Percentiles rank a stretch among this genome's conserved stretches.
These are phyloP conservation scores for Yamadazyma philogaea DNA, from an alignment of 805 yeast species.

Conservation along the genomic window DNA sequence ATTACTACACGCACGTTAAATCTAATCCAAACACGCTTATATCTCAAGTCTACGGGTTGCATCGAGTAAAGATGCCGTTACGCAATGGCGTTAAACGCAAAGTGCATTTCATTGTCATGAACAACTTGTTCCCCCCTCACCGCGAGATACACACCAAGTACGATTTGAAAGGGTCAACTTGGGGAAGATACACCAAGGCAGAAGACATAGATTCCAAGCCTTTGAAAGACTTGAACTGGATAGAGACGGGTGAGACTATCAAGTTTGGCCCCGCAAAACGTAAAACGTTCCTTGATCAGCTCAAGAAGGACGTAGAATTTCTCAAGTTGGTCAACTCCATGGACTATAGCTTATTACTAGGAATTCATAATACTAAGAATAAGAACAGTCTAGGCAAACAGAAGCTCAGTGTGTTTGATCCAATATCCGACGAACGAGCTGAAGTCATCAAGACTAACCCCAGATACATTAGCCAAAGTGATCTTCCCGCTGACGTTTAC, in stretches of 20 bases:
- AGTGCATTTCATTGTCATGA: conserved; percentile 94
- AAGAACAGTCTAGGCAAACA: conserved; percentile 29
- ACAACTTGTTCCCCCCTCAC: conserved; percentile 92
- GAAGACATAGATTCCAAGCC: conserved; percentile 41
- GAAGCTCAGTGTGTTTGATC: conserved; percentile 42
- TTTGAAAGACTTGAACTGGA: conserved; percentile 86
- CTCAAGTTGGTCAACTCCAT: conserved; percentile 76
- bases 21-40: conserved; percentile 83
- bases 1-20: conserved; percentile 78
- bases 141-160: conserved; percentile 79
- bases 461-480: conserved; percentile 37
- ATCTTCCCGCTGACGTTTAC: conserved; percentile 42
- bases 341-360: conserved; percentile 92
- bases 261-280: conserved; percentile 72
- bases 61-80: conserved; percentile 86
- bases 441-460: conserved; percentile 48
- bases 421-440: conserved; percentile 35
- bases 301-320: conserved; percentile 70
- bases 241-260: conserved; percentile 62
- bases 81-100: conserved; percentile 56
- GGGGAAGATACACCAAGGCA: conserved; percentile 62
- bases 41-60: conserved; percentile 95
- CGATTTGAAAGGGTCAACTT: conserved; percentile 90
- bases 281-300: conserved; percentile 59
- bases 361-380: conserved; percentile 72